A percentile compares a stretch with the other conserved stretches of the same genome.
Conservation (phyloP, 208 protist species). For the Trichomonas gallinae region DNA sequence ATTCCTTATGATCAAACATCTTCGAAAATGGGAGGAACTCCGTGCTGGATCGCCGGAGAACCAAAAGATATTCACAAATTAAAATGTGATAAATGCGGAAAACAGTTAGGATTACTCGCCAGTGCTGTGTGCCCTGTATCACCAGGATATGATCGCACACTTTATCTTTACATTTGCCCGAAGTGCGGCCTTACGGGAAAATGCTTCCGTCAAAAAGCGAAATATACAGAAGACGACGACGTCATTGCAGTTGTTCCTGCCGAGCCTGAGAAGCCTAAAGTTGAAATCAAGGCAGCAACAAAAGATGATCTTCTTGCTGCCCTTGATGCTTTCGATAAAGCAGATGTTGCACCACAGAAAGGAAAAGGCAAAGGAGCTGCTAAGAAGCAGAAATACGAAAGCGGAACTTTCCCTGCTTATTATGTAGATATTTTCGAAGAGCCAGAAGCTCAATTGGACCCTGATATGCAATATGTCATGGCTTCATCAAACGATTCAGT, state of each 20-base stretch:
- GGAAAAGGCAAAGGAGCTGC: neutral
- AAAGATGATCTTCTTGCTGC: neutral
- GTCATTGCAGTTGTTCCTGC: neutral
- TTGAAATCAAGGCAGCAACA: neutral
- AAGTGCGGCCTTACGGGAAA: neutral
- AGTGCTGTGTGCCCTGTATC: neutral
- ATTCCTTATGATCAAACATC: neutral
- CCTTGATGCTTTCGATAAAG: neutral
- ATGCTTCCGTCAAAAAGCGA: neutral
- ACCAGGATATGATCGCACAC: neutral
- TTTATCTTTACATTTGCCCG: neutral
- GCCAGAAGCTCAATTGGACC: neutral
- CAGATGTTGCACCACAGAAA: neutral
- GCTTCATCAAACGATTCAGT: neutral
- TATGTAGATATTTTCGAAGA: neutral
- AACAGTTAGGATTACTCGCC: neutral
- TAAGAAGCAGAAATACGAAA: neutral
- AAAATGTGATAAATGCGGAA: neutral
- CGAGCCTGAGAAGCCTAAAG: neutral
- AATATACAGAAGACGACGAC: neutral
- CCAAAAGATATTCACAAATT: neutral
- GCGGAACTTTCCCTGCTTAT: neutral
- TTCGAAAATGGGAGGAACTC: neutral
- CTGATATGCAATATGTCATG: neutral
- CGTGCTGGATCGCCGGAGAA: neutral